Base-by-base conservation (phyloP, 192 early-diverging fungal genomes). In the Coemansia reversa region DNA sequence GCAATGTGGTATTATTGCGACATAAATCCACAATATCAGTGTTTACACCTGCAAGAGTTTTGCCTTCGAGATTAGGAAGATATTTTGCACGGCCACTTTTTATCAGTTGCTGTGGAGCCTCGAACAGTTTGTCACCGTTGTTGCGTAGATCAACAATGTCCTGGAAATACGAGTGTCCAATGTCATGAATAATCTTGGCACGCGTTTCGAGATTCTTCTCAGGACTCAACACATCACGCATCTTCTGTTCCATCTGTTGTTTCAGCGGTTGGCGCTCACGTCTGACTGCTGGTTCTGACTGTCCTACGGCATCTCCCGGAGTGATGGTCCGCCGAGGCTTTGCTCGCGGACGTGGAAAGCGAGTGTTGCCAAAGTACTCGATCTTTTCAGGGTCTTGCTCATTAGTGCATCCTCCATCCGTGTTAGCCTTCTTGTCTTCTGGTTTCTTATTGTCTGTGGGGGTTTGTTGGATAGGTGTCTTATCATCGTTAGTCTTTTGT, bases 181-280 rank as follows among this genome's bases (percentile, higher is more conserved):
- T 75, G 30, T 83, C 76, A 35, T 63, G 60, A 48, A 83, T 78
- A 35, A 83, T 72, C 49, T 57, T 57, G 29, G 76, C 73, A 5
- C 82, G 69, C 29, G 62, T 51, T 61, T 83, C 82, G 3, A 83
- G 67, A 60, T 79, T 83, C 70, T 75, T 75, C 20, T 83, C 82
- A 27, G 68, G 76, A 49, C 76, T 77, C 60, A 79, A 51, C 18
- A 70, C 62, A 56, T 75, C 74, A 39, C 73, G 72, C 62, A 58
- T 68, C 20, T 72, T 75, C 19, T 75, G 53, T 50, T 65, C 70
- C 12, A 70, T 45, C 58, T 72, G 42, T 19, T 60, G 51, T 29
- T 64, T 66, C 23, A 76, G 28, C 9, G 73, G 42, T 39, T 25
- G 39, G 20, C 61, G 69, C 42, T 51, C 53, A 0, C 69, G 33